Evolutionary conservation across 768 basidiomycete genomes (phyloP).

Genomic region (Phallus indusiatus): DNA sequence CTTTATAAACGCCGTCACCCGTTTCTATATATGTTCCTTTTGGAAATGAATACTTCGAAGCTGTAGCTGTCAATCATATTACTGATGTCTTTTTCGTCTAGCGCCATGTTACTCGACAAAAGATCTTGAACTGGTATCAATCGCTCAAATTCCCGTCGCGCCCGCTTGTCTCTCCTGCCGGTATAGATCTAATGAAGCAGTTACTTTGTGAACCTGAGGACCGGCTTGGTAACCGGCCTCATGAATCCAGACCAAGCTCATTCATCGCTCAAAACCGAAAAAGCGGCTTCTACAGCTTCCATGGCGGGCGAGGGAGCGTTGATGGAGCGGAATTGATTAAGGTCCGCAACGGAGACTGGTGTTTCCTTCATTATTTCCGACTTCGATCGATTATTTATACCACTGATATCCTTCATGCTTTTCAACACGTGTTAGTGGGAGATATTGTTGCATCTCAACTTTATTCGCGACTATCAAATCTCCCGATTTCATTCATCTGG

Average conservation of each 20-base stretch:
- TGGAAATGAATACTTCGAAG: neutral
- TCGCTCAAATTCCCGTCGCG: conserved; percentile 78
- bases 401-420: conserved; percentile 3
- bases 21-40: neutral
- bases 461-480: neutral
- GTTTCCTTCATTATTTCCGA: conserved; percentile 6
- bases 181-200: conserved; percentile 76
- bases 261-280: conserved; percentile 65
- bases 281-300: conserved; percentile 54
- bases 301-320: conserved; percentile 38
- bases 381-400: conserved; percentile 8
- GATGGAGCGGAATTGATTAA: conserved; percentile 92
- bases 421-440: too few species aligned
- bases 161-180: conserved; percentile 80
- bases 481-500: neutral
- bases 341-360: conserved; percentile 28
- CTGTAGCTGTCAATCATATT: conserved; percentile 2
- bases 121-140: conserved; percentile 93
- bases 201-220: conserved; percentile 95
- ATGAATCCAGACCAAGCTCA: conserved; percentile 66
- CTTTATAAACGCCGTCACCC: neutral
- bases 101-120: conserved; percentile 93
- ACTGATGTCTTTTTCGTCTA: conserved; percentile 23
- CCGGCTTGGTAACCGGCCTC: conserved; percentile 69
- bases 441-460: too few species aligned